Percentiles rank a stretch among this genome's conserved stretches.
These are phyloP conservation scores for Candida glaebosa DNA, from an alignment of 805 yeast genomes.

Conservation along the genomic window DNA sequence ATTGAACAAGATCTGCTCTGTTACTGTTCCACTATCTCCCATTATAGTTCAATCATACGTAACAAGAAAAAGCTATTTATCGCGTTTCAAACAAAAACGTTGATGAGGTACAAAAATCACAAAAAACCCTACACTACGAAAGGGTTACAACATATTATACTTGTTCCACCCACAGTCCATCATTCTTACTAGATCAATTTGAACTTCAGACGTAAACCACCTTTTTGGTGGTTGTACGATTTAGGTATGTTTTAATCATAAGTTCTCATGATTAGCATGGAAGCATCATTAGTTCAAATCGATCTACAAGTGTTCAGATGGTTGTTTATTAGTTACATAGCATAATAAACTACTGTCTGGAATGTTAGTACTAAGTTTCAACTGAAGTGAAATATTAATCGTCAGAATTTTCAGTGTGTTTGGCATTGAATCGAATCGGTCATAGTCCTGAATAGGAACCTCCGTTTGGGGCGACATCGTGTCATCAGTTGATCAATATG, in stretches of 20 bases:
- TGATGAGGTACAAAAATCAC: too few relatives aligned
- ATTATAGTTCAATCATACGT: conserved; percentile 3
- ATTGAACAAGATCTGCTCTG: conserved; percentile 19
- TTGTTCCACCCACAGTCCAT: neutral
- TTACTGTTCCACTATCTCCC: conserved; percentile 11
- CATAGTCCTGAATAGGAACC: conserved; percentile 56
- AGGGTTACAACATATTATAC: too few relatives aligned
- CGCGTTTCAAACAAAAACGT: too few relatives aligned
- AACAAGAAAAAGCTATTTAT: neutral
- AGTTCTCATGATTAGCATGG: conserved; percentile 63
- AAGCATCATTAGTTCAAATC: conserved; percentile 44
- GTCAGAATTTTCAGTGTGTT: conserved; percentile 65
- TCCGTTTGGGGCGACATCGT: conserved; percentile 77
- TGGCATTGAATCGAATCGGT: conserved; percentile 67
- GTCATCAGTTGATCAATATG: conserved; percentile 48
- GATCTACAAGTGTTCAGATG: conserved; percentile 8
- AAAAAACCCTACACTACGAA: too few relatives aligned
- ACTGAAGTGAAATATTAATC: neutral
- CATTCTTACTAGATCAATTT: conserved; percentile 1
- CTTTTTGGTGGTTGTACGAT: conserved; percentile 19
- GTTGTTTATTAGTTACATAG: conserved; percentile 2
- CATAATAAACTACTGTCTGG: conserved; percentile 1
- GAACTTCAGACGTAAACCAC: conserved; percentile 15
- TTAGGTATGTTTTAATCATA: conserved; percentile 38
- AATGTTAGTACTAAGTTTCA: neutral